Percentiles rank a stretch among this genome's conserved stretches.
These are phyloP conservation scores for Paecilomyces dactylethromorphus DNA, from an alignment of 2,329 filamentous ascomycete genomes.

Conservation along the genomic window DNA sequence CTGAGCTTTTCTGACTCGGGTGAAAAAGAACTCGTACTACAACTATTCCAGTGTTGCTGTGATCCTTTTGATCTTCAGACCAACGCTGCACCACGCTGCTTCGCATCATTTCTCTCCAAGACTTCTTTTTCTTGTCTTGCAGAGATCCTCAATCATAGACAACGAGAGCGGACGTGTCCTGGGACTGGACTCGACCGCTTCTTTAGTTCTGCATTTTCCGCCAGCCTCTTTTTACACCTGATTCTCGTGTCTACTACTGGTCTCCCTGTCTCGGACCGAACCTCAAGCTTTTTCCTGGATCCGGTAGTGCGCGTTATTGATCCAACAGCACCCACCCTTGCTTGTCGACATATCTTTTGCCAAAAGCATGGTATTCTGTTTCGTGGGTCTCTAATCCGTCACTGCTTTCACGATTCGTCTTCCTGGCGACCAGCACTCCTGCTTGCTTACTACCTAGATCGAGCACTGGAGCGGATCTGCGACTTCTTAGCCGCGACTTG, in stretches of 20 bases:
- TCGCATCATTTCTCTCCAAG: background rate
- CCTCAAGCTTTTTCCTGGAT: conserved; percentile 1
- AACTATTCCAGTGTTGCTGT: background rate
- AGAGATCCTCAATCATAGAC: background rate
- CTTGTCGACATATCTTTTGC: background rate
- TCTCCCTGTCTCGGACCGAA: background rate
- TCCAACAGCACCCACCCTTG: background rate
- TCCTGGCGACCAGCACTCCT: background rate
- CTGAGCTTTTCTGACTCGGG: background rate
- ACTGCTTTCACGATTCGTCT: background rate
- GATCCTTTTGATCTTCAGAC: background rate
- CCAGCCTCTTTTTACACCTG: background rate
- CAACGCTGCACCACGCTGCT: background rate
- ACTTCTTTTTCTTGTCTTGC: background rate
- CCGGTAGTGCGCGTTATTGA: conserved; percentile 1
- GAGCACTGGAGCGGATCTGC: background rate
- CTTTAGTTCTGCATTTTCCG: background rate
- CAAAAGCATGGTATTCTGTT: background rate
- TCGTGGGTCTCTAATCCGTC: background rate
- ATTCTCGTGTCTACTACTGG: background rate
- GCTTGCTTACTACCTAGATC: background rate
- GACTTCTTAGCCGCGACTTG: background rate
- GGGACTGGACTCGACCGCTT: background rate
- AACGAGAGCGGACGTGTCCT: background rate
- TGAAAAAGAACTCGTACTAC: background rate